phyloP scores from a whole-genome alignment of 441 rosid species.

The Flueggea neowawraea region DNA sequence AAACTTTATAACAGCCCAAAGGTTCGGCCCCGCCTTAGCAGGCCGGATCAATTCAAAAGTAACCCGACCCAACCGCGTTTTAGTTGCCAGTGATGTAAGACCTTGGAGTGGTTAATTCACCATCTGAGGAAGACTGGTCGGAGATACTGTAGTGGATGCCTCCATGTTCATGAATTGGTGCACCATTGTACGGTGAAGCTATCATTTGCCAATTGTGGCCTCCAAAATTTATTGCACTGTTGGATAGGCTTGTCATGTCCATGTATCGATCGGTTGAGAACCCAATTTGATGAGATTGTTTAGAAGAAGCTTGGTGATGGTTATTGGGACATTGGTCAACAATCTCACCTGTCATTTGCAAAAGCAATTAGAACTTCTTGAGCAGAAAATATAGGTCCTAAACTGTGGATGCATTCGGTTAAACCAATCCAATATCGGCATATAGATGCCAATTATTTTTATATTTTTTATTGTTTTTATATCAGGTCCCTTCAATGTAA shows the following conservation, averaged over 20 bases:
- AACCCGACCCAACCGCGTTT: background rate
- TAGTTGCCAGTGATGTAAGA: slow-evolving; percentile 18
- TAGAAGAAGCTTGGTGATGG: slow-evolving; percentile 20
- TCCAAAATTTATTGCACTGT: slow-evolving; percentile 5
- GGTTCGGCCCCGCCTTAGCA: no score
- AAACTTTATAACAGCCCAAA: no score
- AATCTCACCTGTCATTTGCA: slow-evolving; percentile 26
- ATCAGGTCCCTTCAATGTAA: no score
- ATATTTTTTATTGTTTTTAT: no score
- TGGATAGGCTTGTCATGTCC: slow-evolving; percentile 14
- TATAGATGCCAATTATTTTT: no score
- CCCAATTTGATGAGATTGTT: slow-evolving; percentile 19
- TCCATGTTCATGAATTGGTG: slow-evolving; percentile 10
- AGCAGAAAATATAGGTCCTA: no score
- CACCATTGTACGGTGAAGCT: slow-evolving; percentile 7
- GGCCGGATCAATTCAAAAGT: no score
- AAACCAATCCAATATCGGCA: no score
- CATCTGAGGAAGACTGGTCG: slow-evolving; percentile 34
- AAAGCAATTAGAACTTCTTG: background rate
- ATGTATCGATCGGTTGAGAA: slow-evolving; percentile 3
- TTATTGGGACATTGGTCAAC: slow-evolving; percentile 23
- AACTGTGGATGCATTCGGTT: no score
- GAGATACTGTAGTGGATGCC: slow-evolving; percentile 23
- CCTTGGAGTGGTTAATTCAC: slow-evolving; percentile 30
- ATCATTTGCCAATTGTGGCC: slow-evolving; percentile 22